Conservation (phyloP, 805 yeast species). For the Candida odintsovae region DNA sequence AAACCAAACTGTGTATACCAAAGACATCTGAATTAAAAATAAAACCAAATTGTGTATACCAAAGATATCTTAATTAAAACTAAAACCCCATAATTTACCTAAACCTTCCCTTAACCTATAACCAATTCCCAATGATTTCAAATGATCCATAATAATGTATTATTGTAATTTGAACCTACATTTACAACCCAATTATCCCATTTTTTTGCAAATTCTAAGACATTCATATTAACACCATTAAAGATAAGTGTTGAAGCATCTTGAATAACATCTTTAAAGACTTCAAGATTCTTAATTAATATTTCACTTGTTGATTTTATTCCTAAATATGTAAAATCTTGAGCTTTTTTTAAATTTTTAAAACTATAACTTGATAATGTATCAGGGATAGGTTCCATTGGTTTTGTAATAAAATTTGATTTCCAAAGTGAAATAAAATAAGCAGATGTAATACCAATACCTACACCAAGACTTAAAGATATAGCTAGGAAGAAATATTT, state of each 20-base stretch:
- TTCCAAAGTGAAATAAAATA: slow-evolving; percentile 3
- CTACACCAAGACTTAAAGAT: slow-evolving; percentile 19
- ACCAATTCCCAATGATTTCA: slow-evolving; percentile 1
- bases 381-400: background rate
- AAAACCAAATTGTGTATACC: too few relatives aligned
- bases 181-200: slow-evolving; percentile 8
- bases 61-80: too few relatives aligned
- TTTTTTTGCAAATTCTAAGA: background rate
- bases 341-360: background rate
- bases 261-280: slow-evolving; percentile 5
- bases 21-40: too few relatives aligned
- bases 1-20: too few relatives aligned
- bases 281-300: background rate
- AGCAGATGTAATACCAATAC: slow-evolving; percentile 22
- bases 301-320: background rate
- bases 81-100: too few relatives aligned
- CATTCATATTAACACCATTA: slow-evolving; percentile 4
- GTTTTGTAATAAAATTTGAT: background rate
- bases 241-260: slow-evolving; percentile 9
- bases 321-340: background rate
- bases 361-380: background rate
- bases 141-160: slow-evolving; percentile 12
- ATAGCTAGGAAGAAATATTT: slow-evolving; percentile 12
- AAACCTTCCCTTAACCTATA: background rate
- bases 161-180: slow-evolving; percentile 5